phyloP scores from a whole-genome alignment of 805 yeast species.

The Ogataea neopini region DNA sequence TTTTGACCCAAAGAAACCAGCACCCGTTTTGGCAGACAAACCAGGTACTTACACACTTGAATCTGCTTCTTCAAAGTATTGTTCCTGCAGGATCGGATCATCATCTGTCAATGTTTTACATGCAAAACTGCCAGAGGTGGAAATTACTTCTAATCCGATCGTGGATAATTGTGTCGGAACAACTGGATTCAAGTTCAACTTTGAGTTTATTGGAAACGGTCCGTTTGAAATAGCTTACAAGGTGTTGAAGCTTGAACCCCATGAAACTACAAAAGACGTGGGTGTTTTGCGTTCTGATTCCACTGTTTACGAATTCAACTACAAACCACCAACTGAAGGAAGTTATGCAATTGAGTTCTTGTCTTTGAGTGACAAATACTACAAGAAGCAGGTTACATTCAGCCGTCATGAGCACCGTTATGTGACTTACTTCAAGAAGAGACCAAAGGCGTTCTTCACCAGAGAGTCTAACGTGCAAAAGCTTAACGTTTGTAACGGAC shows the following conservation, averaged over 20 bases:
- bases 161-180: conserved; percentile 91
- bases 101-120: conserved; percentile 48
- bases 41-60: conserved; percentile 70
- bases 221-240: conserved; percentile 73
- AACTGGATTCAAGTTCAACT: conserved; percentile 70
- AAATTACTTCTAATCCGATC: conserved; percentile 56
- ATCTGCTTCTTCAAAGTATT: conserved; percentile 56
- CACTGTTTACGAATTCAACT: conserved; percentile 47
- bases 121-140: conserved; percentile 43
- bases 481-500: conserved; percentile 34
- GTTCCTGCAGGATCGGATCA: conserved; percentile 69
- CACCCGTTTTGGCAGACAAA: conserved; percentile 41
- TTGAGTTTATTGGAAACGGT: conserved; percentile 76
- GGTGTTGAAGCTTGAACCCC: conserved; percentile 53
- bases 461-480: conserved; percentile 22
- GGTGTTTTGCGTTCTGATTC: conserved; percentile 37
- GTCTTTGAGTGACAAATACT: conserved; percentile 62
- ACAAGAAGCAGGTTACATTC: conserved; percentile 36
- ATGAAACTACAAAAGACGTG: conserved; percentile 30
- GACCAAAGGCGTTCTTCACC: conserved; percentile 54
- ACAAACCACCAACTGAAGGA: conserved; percentile 81
- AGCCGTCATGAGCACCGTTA: conserved; percentile 51
- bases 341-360: conserved; percentile 73
- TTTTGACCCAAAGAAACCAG: conserved; percentile 30
- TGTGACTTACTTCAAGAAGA: conserved; percentile 69